Evolutionary conservation across 1,284 basidiomycete species (phyloP), one percentile per base, ranked within the genome.

Genomic region (Boletus hoseneyae): DNA sequence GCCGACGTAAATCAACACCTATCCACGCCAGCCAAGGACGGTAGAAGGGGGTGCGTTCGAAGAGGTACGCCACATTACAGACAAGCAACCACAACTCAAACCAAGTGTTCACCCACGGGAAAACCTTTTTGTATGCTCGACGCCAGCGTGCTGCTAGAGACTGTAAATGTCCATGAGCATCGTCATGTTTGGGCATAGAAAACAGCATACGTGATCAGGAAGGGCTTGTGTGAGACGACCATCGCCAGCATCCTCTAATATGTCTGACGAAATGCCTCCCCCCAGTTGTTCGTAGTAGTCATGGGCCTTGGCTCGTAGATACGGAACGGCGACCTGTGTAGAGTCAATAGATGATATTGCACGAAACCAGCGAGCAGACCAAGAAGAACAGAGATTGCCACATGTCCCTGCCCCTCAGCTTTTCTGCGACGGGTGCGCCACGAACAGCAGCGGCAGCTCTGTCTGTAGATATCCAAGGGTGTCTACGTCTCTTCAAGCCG

Each of bases 281-380:
- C 95, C 94, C 12, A 97, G 70, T 30, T 85, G 79, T 70, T 99
- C 96, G 65, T 87, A 97, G 57, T 91, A 86, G 60, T 97, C 93
- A 38, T 92, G 87, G 2, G 87, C 80, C 65, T 97, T 96, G 6
- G 93, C 87, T 52, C 90, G 80, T 29, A 97, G 52, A 64, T 97
- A 99, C 3, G 96, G 96, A 25, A 98, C 68, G 3, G 85, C 92
- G 40, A 97, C 80, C 87, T 96, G 45, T 21, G 16, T 21, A 37
- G 12, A 39, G 40, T 55, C 39, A 59, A 42, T 6, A 42, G 25
- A 35, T 21, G 13, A 30, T 9, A 29, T 16, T 6, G 25, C 6
- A 44, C 25, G 27, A 45, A 21, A 21, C 15, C 15, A 40, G 23
- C 12, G 16, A 12, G 67, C 83, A 45, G 47, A 93, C 93, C 58